A percentile compares a stretch with the other conserved stretches of the same genome.
Conservation (phyloP, 108 stramenopile species). For the Discostella stelligeroides region DNA sequence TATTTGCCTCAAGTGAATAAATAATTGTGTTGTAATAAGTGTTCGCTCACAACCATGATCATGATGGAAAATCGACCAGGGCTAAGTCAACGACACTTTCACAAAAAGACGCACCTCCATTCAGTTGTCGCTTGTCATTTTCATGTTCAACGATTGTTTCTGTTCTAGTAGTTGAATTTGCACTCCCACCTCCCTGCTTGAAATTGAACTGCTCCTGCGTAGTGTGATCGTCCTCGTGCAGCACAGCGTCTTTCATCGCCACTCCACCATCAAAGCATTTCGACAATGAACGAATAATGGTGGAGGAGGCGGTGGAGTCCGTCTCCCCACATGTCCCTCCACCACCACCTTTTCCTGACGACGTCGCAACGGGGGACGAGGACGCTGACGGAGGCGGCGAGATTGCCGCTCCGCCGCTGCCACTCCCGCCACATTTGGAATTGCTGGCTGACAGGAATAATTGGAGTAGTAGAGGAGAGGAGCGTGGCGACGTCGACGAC, state of each 20-base stretch:
- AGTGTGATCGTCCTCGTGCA: background rate
- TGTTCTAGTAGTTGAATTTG: background rate
- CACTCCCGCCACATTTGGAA: background rate
- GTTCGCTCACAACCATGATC: too few species aligned
- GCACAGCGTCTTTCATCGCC: background rate
- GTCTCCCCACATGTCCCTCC: background rate
- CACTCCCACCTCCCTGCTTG: background rate
- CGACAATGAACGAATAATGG: background rate
- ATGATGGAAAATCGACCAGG: too few species aligned
- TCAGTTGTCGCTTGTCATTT: background rate
- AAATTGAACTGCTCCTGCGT: too few species aligned
- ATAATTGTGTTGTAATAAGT: too few species aligned
- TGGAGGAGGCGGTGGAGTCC: background rate
- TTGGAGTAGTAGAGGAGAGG: background rate
- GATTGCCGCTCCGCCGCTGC: background rate
- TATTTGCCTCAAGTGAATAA: too few species aligned
- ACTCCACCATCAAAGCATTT: background rate
- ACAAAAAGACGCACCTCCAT: background rate
- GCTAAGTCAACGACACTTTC: too few species aligned
- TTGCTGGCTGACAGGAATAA: background rate
- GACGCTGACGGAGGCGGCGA: background rate
- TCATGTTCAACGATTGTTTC: background rate
- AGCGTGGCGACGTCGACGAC: slow-evolving; percentile 7
- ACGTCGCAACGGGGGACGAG: background rate
- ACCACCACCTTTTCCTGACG: background rate